Base-by-base conservation (phyloP, 805 yeast species). In the Saccharomyces paradoxus region DNA sequence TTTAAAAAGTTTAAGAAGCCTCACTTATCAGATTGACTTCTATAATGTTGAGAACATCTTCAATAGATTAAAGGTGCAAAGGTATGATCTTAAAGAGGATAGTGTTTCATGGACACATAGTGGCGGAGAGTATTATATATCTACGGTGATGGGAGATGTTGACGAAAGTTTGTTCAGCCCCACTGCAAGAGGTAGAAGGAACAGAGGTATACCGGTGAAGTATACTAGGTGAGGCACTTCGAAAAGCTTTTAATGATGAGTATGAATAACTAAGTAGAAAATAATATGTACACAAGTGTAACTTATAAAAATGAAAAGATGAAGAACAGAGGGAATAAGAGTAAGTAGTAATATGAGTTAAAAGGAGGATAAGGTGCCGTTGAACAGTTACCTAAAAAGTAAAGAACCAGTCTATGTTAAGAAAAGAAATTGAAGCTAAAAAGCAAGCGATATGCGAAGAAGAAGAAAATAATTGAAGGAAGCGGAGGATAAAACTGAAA, bases 71-170 rank as follows among this genome's bases (percentile, higher is more conserved):
- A 73, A 73, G 46, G 89, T 88, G 4, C 81, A 81, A 53, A 81
- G 80, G 60, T 81, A 74, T 58, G 78, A 79, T 63, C 84, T 89
- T 59, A 83, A 80, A 17, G 79, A 80, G 53, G 81, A 83, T 53
- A 81, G 90, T 47, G 97, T 91, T 8, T 86, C 95, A 49, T 90
- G 97, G 97, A 89, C 96, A 0, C 76, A 74, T 57, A 83, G 84
- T 5, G 89, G 87, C 50, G 88, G 87, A 1, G 82, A 81, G 9
- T 90, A 87, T 69, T 91, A 80, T 67, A 81, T 91, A 7, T 81
- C 94, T 14, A 84, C 89, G 9, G 87, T 88, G 4, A 74, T 77
- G 29, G 71, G 70, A 2, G 63, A 64, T 4, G 69, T 79, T 3
- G 72, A 70, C 52, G 72, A 67, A 31, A 57, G 67, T 1, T 50